Conservation (phyloP, 169 alveolate genomes). For the Amoebophrya sp. region DNA sequence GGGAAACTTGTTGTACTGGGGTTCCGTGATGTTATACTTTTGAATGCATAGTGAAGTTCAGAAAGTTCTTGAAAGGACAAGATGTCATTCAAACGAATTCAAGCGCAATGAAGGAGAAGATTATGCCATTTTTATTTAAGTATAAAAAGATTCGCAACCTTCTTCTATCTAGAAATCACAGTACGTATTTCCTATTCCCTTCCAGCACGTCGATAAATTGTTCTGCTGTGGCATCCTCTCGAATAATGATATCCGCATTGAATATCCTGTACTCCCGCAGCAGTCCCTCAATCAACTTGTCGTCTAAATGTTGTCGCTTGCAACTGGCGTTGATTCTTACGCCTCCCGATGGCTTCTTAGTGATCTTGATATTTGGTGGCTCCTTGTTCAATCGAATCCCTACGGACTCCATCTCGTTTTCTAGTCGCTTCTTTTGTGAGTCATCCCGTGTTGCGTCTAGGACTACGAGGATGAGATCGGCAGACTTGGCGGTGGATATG, state of each 20-base stretch:
- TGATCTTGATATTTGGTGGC: slow-evolving; percentile 70
- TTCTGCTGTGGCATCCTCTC: slow-evolving; percentile 89
- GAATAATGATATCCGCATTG: slow-evolving; percentile 84
- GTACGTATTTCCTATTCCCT: slow-evolving; percentile 65
- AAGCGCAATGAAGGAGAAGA: too few relatives aligned
- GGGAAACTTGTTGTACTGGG: too few relatives aligned
- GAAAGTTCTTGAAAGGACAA: too few relatives aligned
- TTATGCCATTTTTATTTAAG: too few relatives aligned
- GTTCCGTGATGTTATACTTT: too few relatives aligned
- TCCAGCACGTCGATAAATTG: slow-evolving; percentile 96
- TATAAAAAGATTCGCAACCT: too few relatives aligned
- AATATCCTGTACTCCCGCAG: slow-evolving; percentile 85
- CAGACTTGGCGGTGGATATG: slow-evolving; percentile 89
- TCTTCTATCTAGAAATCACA: too few relatives aligned
- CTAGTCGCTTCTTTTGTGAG: slow-evolving; percentile 84
- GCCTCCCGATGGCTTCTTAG: slow-evolving; percentile 31
- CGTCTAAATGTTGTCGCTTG: neutral
- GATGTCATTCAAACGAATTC: too few relatives aligned
- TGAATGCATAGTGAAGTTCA: too few relatives aligned
- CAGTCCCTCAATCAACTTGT: neutral
- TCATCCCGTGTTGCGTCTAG: slow-evolving; percentile 89
- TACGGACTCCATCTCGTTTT: slow-evolving; percentile 90
- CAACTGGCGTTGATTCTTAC: neutral
- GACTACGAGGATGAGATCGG: slow-evolving; percentile 85
- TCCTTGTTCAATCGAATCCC: slow-evolving; percentile 91